Base-by-base conservation (phyloP, 148 eudicot genomes). In the Rhododendron kiyosumense region DNA sequence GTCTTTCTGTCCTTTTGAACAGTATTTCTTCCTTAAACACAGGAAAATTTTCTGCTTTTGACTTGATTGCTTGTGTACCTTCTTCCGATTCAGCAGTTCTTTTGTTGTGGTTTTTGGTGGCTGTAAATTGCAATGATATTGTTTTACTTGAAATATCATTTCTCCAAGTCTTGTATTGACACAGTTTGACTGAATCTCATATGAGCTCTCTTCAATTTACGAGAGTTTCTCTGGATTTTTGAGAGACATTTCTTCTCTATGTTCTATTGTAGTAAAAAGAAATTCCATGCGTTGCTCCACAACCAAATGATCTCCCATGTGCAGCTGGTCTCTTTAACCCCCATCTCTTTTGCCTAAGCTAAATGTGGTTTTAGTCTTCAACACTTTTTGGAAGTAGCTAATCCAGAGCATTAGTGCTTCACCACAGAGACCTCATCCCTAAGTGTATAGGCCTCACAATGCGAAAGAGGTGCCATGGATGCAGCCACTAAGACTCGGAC, bases 1-100 rank as follows among this genome's bases (percentile, higher is more conserved):
- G 83, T 81, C 57, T 51, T 79, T 46, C 79, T 46, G 61, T 75
- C 82, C 49, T 51, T 71, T 78, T 78, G 81, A 28, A 61, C 30
- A 12, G 3, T 51, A 86, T 18, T 79, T 59, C 32, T 82, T 74
- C 41, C 51, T 36, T 52, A 6, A 51, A 34, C 15, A 30, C 13
- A 11, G 48, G 63, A 45, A 15, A 30, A 4, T 11, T 84, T 71
- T 24, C 45, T 13, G 41, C 32, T 30, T 34, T 49, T 32, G 67
- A 46, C 24, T 28, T 9, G 13, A 74, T 51, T 74, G 80, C 79
- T 74, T 10, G 65, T 67, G 26, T n/a, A 11, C 75, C 46, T 9
- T 82, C 75, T 30, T 84, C 45, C 14, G 78, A 69, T 69, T 69
- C 75, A 69, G 36, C 75, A 13, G 59, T 43, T 15, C 32, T 73